Base-by-base conservation (phyloP, 345 rosid genomes). In the Eutrema yunnanense region DNA sequence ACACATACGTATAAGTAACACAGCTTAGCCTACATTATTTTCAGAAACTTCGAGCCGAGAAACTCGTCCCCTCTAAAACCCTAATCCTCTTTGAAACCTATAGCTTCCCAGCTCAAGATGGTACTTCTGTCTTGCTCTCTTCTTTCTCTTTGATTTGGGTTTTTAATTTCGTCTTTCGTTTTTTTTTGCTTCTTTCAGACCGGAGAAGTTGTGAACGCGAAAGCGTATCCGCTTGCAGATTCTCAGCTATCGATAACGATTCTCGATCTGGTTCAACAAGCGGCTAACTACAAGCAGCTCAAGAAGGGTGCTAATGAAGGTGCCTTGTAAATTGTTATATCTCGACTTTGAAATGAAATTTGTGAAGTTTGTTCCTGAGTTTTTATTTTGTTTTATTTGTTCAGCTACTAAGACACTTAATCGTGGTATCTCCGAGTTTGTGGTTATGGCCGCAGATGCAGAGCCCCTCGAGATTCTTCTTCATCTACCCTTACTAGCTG, bases 261-360 rank as follows among this genome's bases (percentile, higher is more conserved):
- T 33, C 79, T 92, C 22, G 97, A 95, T 82, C 96, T 95, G 13
- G 87, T 95, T 70, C 96, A 92, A 63, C 97, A 95, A 82, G 99
- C 97, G 37, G 87, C 96, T 57, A 88, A 92, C 72, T 90, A 92
- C 92, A 92, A 89, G 86, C 99, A 95, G 78, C 99, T 95, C 71
- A 95, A 95, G 68, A 94, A 95, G 83, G 97, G 98, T 5, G 98
- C 97, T 22, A 95, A 95, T 67, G 99, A 95, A 89, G 98, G 96
- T 77, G 36, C 22, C 2, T 64, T 33, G 6, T 65, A 14, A 6
- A 8, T 57, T 6, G n/a, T 5, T 3, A 13, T 49, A 19, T 49
- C 43, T 14, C 0, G 0, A 3, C 4, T 32, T 55, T 22, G 1
- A 6, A 22, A 22, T 22, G 22, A 19, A 34, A 5, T 61, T 34